Percentiles rank a stretch among this genome's conserved stretches.
phyloP scores from a whole-genome alignment of 1,139 yeast species.

The Yamadazyma sp. region DNA sequence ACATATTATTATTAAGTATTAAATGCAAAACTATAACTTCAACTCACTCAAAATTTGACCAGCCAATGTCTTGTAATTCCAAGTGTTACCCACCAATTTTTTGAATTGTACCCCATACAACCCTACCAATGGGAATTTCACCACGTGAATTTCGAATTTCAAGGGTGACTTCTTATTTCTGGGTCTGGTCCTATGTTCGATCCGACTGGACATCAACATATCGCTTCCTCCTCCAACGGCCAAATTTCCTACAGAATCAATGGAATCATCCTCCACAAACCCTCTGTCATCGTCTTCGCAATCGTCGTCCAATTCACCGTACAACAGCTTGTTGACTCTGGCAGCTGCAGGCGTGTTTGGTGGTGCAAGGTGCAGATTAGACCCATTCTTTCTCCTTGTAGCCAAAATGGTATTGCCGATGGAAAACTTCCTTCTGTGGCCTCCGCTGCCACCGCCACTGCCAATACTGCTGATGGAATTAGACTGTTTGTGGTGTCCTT shows the following conservation, averaged over 20 bases:
- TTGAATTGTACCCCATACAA: constrained; percentile 94
- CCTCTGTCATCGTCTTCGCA: constrained; percentile 26
- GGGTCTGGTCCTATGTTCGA: constrained; percentile 42
- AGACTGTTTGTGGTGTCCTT: constrained; percentile 24
- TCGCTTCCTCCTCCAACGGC: constrained; percentile 59
- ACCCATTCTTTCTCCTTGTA: constrained; percentile 48
- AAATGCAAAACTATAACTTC: constrained; percentile 45
- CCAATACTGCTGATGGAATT: constrained; percentile 19
- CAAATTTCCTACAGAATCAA: constrained; percentile 58
- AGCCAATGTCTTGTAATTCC: constrained; percentile 95
- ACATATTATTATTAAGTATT: neutral
- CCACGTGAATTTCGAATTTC: constrained; percentile 89
- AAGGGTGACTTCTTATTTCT: constrained; percentile 49
- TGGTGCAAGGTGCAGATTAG: constrained; percentile 46
- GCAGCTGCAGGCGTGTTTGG: constrained; percentile 56
- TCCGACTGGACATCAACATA: constrained; percentile 60
- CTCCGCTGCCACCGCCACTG: constrained; percentile 19
- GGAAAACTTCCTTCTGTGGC: constrained; percentile 63
- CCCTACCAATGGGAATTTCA: constrained; percentile 87
- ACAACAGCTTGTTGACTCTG: constrained; percentile 32
- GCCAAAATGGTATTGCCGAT: constrained; percentile 53
- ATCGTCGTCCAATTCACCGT: constrained; percentile 41
- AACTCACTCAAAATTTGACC: constrained; percentile 79
- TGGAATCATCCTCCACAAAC: constrained; percentile 53
- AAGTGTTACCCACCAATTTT: constrained; percentile 89